These are phyloP conservation scores for Herpetomonas samuelpessoai DNA, from an alignment of 208 protist species.

Conservation along the genomic window DNA sequence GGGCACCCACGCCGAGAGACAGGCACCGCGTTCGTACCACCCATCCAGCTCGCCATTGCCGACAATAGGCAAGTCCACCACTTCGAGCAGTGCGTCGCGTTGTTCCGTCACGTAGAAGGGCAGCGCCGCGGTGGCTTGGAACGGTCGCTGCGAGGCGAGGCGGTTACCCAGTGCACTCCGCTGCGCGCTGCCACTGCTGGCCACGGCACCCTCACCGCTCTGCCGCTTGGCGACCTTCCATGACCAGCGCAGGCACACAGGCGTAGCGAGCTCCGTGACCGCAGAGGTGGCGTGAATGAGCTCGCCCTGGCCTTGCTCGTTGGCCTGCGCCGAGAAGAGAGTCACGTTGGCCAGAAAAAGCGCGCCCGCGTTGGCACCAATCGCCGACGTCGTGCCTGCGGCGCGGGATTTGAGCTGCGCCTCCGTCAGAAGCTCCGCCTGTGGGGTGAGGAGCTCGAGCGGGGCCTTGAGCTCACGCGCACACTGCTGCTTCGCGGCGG, in stretches of 20 bases:
- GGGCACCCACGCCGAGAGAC: slow-evolving; percentile 72
- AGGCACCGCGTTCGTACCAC: slow-evolving; percentile 88
- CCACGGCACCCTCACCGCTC: neutral
- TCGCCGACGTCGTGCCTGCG: slow-evolving; percentile 3
- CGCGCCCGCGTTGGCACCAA: neutral
- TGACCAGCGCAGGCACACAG: slow-evolving; percentile 36
- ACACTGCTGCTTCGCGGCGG: slow-evolving; percentile 95
- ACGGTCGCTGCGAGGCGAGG: slow-evolving; percentile 24
- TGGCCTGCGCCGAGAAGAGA: slow-evolving; percentile 55
- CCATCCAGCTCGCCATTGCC: slow-evolving; percentile 14
- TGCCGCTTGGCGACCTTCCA: slow-evolving; percentile 27
- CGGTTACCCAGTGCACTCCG: slow-evolving; percentile 12
- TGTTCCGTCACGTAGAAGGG: slow-evolving; percentile 86
- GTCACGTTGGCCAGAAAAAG: slow-evolving; percentile 35
- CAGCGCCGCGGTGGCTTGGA: slow-evolving; percentile 25
- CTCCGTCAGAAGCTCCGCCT: slow-evolving; percentile 38
- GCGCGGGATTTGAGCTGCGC: neutral
- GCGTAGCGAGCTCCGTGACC: slow-evolving; percentile 20
- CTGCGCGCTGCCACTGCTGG: slow-evolving; percentile 16
- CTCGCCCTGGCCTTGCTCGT: slow-evolving; percentile 30
- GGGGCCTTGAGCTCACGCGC: slow-evolving; percentile 82
- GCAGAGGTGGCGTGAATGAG: slow-evolving; percentile 29
- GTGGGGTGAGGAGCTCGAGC: slow-evolving; percentile 92
- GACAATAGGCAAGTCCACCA: slow-evolving; percentile 45
- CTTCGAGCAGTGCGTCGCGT: slow-evolving; percentile 68